Percentiles rank a stretch among this genome's conserved stretches.
phyloP scores from a whole-genome alignment of 371 early-diverging fungal species.

The Lichtheimia hyalospora region DNA sequence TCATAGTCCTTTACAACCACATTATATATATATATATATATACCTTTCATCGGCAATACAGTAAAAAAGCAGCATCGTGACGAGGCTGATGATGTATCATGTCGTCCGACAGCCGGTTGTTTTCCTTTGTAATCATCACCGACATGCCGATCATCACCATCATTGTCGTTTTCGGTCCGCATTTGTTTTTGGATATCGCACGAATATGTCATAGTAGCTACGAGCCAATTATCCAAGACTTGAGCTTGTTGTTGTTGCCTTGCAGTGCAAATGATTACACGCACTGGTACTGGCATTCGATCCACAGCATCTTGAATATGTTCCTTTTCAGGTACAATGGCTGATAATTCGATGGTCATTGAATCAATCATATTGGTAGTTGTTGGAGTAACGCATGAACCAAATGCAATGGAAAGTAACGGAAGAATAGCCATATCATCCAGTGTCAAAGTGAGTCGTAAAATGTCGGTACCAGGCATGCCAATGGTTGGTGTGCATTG shows the following conservation, averaged over 20 bases:
- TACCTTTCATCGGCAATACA: too few relatives aligned
- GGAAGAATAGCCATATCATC: background rate
- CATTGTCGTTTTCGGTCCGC: too few relatives aligned
- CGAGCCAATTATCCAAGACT: background rate
- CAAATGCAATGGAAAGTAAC: background rate
- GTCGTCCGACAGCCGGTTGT: too few relatives aligned
- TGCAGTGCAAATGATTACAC: background rate
- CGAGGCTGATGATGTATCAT: too few relatives aligned
- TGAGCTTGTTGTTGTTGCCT: background rate
- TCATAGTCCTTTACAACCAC: too few relatives aligned
- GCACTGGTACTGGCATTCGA: background rate
- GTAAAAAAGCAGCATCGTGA: too few relatives aligned
- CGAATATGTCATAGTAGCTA: background rate
- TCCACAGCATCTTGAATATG: background rate
- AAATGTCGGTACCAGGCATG: background rate
- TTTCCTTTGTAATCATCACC: too few relatives aligned
- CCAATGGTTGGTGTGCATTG: too few relatives aligned
- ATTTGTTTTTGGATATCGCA: too few relatives aligned
- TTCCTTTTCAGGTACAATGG: background rate
- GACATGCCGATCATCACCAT: too few relatives aligned
- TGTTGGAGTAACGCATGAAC: background rate
- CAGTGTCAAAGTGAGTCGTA: background rate
- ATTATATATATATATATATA: too few relatives aligned
- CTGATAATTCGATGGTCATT: background rate
- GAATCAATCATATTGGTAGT: background rate